Evolutionary conservation across 306 rosid species (phyloP).

Genomic region (Carpinus fangiana): DNA sequence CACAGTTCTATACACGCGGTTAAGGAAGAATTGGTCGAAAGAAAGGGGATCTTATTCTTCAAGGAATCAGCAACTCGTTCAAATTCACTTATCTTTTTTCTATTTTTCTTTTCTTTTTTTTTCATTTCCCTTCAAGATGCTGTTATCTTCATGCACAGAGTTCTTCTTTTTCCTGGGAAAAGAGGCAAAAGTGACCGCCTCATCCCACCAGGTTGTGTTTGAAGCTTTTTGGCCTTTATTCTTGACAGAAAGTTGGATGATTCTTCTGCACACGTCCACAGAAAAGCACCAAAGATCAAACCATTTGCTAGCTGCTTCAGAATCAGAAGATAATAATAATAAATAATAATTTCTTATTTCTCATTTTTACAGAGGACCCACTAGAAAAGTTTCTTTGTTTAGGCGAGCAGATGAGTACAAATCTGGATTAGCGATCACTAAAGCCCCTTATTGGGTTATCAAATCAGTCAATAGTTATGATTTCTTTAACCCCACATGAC

Average conservation of each 20-base stretch:
- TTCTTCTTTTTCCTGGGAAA: background rate
- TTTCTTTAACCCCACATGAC: slow-evolving; percentile 10
- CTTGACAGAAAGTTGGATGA: background rate
- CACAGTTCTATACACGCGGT: too few species aligned
- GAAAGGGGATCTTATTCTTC: too few species aligned
- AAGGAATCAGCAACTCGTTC: background rate
- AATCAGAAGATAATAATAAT: too few species aligned
- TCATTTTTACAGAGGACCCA: too few species aligned
- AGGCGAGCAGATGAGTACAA: background rate
- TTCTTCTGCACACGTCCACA: slow-evolving; percentile 10
- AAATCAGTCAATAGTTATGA: slow-evolving; percentile 3
- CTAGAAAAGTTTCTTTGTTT: background rate
- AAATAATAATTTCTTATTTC: too few species aligned
- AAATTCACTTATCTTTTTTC: background rate
- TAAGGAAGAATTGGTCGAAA: too few species aligned
- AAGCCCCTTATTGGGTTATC: background rate
- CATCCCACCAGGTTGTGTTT: slow-evolving; percentile 19
- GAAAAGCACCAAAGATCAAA: background rate
- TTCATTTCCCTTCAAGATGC: background rate
- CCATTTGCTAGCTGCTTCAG: too few species aligned
- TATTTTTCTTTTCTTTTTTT: background rate
- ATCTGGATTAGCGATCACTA: background rate
- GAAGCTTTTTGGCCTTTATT: slow-evolving; percentile 18
- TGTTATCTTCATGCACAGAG: background rate
- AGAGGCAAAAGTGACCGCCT: background rate